Percentiles rank a stretch among this genome's conserved stretches.
phyloP scores from a whole-genome alignment of 257 asterid genomes.

The Voacanga thouarsii region DNA sequence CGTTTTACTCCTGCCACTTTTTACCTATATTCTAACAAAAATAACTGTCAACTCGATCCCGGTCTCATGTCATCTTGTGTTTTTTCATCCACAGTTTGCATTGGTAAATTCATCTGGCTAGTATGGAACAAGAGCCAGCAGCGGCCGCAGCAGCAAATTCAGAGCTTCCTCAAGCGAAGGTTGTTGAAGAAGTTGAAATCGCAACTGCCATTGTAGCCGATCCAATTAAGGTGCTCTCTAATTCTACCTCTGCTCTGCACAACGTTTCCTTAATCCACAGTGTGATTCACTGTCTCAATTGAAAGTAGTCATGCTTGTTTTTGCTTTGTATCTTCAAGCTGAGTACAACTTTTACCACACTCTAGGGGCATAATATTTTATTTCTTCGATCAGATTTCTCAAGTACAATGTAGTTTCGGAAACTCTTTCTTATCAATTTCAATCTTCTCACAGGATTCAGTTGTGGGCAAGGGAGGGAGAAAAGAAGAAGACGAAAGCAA shows the following conservation, averaged over 20 bases:
- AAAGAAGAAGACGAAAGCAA: constrained; percentile 59
- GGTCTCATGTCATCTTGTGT: neutral
- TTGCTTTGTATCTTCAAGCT: neutral
- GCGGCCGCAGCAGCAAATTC: constrained; percentile 23
- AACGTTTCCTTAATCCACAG: neutral
- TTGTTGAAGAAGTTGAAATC: constrained; percentile 31
- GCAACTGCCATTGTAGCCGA: constrained; percentile 29
- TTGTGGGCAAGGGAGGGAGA: constrained; percentile 33
- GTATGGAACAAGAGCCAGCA: constrained; percentile 56
- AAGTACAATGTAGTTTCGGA: neutral
- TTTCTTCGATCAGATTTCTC: neutral
- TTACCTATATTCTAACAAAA: no score
- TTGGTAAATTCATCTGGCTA: constrained; percentile 11
- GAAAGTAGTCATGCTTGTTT: neutral
- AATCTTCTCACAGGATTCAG: constrained; percentile 11
- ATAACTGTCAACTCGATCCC: no score
- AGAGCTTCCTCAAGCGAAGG: constrained; percentile 41
- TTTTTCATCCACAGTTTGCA: neutral
- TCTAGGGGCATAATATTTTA: neutral
- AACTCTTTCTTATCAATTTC: neutral
- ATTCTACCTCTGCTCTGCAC: neutral
- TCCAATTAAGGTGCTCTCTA: constrained; percentile 39
- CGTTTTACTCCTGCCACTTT: no score
- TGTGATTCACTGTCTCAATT: neutral
- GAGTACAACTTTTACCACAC: neutral